Conservation (phyloP, 2,329 filamentous ascomycete species). For the Chaetomiaceae sp. region DNA sequence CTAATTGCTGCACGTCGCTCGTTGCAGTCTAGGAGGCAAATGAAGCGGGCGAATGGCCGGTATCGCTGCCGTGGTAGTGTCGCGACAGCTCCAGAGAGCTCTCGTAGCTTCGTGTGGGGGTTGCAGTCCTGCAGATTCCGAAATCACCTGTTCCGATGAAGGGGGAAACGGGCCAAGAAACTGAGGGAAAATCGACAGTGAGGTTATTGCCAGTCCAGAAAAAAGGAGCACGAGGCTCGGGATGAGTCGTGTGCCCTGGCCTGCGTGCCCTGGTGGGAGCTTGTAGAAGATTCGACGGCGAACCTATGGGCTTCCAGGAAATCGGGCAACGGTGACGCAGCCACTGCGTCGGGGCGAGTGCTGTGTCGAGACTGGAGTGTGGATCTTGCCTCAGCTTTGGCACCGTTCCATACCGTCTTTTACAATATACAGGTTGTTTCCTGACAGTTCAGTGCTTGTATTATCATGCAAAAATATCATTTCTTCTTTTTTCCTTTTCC, state of each 20-base stretch:
- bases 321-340: constrained; percentile 23
- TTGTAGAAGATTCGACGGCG: constrained; percentile 27
- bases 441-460: no score
- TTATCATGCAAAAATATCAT: no score
- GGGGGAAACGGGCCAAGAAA: no score
- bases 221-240: constrained; percentile 10
- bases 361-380: no score
- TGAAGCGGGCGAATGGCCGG: constrained; percentile 11
- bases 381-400: no score
- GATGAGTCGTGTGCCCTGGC: constrained; percentile 18
- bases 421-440: no score
- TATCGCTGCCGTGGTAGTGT: neutral
- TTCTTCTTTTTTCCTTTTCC: no score
- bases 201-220: constrained; percentile 11
- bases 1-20: constrained; percentile 19
- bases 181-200: no score
- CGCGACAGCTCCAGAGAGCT: constrained; percentile 14
- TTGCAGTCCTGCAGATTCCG: neutral
- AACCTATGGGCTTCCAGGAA: constrained; percentile 23
- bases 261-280: constrained; percentile 14
- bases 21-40: constrained; percentile 14
- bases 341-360: constrained; percentile 16
- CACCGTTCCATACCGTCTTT: no score
- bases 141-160: no score
- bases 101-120: constrained; percentile 6